A percentile compares a stretch with the other conserved stretches of the same genome.
Evolutionary conservation across 176 grass and related monocot genomes (phyloP).

Genomic region (Echinochloa phyllopogon): DNA sequence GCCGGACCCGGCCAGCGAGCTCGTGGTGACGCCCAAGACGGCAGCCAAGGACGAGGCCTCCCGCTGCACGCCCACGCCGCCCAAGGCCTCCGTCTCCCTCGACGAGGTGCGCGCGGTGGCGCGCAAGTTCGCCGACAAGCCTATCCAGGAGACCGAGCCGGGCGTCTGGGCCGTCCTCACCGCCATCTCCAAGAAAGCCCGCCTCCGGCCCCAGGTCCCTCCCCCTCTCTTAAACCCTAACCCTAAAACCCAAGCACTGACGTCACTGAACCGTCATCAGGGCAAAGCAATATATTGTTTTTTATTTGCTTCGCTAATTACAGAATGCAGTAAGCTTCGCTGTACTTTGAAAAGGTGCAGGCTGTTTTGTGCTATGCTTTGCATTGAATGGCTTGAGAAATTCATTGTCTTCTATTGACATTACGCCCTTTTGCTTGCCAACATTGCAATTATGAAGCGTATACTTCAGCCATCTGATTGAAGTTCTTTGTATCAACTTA

Average conservation of each 20-base stretch:
- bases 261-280: not conserved
- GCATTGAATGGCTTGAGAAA: not conserved
- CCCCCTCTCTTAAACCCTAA: constrained; percentile 44
- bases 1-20: constrained; percentile 26
- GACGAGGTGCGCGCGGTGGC: constrained; percentile 77
- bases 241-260: constrained; percentile 33
- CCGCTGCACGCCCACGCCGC: constrained; percentile 16
- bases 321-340: not conserved
- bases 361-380: not conserved
- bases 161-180: constrained; percentile 87
- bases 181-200: constrained; percentile 82
- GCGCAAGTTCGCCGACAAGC: constrained; percentile 72
- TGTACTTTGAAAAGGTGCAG: not conserved
- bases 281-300: not conserved
- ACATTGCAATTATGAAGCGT: constrained; percentile 8
- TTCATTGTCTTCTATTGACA: constrained; percentile 7
- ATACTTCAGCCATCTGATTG: constrained; percentile 28
- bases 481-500: constrained; percentile 12
- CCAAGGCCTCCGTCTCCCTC: constrained; percentile 40
- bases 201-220: constrained; percentile 72
- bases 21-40: constrained; percentile 35
- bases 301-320: not conserved
- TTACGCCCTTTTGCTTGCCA: not conserved
- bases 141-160: constrained; percentile 66
- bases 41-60: constrained; percentile 46